Percentiles rank a stretch among this genome's conserved stretches.
These are phyloP conservation scores for Dalbergia cochinchinensis DNA, from an alignment of 306 rosid species.

Conservation along the genomic window DNA sequence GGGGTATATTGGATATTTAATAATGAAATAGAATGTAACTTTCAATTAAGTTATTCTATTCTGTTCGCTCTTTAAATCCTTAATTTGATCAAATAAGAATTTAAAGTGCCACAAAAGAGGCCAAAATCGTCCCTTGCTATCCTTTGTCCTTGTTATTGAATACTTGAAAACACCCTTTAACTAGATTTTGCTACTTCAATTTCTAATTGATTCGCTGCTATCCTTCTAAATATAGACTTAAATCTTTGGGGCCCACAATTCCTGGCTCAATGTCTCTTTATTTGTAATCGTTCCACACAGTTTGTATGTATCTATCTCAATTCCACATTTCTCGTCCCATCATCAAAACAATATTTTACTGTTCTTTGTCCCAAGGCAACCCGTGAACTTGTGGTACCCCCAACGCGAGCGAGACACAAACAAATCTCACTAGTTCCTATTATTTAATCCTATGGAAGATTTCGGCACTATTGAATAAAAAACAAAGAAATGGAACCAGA, in stretches of 20 bases:
- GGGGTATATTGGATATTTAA: no score
- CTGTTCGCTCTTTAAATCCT: no score
- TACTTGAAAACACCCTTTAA: no score
- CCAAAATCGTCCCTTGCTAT: no score
- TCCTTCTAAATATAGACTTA: not conserved
- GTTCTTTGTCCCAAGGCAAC: conserved; percentile 38
- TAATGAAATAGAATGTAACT: no score
- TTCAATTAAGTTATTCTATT: no score
- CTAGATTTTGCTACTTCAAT: not conserved
- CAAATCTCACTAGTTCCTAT: not conserved
- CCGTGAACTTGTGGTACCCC: conserved; percentile 45
- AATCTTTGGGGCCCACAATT: conserved; percentile 25
- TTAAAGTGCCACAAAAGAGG: no score
- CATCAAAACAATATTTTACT: not conserved
- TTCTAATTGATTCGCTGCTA: not conserved
- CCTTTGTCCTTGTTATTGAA: no score
- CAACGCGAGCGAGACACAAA: not conserved
- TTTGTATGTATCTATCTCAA: not conserved
- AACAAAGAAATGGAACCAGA: not conserved
- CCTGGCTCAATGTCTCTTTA: conserved; percentile 11
- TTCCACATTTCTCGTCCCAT: not conserved
- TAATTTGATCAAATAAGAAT: no score
- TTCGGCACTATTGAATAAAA: no score
- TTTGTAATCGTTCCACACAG: conserved; percentile 12
- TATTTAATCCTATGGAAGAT: not conserved